phyloP scores from a whole-genome alignment of 2,329 filamentous ascomycete species.

The Colletotrichum nymphaeae region DNA sequence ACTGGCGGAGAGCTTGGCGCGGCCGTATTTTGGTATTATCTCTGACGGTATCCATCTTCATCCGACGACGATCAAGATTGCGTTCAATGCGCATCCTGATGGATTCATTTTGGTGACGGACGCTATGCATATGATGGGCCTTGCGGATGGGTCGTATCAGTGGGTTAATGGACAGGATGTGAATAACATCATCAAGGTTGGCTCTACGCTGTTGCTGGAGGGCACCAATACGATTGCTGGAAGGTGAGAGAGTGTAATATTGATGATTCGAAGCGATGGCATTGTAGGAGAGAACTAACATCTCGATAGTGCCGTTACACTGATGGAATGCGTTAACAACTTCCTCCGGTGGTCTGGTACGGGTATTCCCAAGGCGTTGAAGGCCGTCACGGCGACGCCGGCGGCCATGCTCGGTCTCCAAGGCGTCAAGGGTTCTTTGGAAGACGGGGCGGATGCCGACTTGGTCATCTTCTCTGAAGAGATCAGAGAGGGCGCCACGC shows the following conservation, averaged over 20 bases:
- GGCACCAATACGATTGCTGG: constrained; percentile 84
- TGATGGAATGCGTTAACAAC: constrained; percentile 87
- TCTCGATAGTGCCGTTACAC: constrained; percentile 68
- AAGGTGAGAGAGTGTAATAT: constrained; percentile 58
- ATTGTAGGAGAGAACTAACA: constrained; percentile 24
- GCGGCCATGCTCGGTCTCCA: constrained; percentile 80
- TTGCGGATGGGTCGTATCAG: constrained; percentile 85
- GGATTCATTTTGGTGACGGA: constrained; percentile 93
- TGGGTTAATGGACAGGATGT: constrained; percentile 81
- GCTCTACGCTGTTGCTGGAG: constrained; percentile 78
- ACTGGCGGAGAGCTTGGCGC: constrained; percentile 64
- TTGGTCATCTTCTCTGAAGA: constrained; percentile 75
- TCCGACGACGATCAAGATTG: constrained; percentile 88
- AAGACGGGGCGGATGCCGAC: constrained; percentile 74
- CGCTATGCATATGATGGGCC: constrained; percentile 87
- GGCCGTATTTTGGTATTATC: constrained; percentile 90
- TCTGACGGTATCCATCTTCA: constrained; percentile 92
- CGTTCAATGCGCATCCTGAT: constrained; percentile 85
- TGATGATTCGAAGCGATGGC: constrained; percentile 32
- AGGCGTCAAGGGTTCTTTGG: constrained; percentile 73
- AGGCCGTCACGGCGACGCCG: constrained; percentile 80
- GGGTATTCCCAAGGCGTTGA: constrained; percentile 74
- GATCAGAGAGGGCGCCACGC: constrained; percentile 54
- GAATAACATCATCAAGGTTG: constrained; percentile 75
- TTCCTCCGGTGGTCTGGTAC: constrained; percentile 81